Base-by-base conservation (phyloP, 106 monocot species). In the Apostasia ramifera region DNA sequence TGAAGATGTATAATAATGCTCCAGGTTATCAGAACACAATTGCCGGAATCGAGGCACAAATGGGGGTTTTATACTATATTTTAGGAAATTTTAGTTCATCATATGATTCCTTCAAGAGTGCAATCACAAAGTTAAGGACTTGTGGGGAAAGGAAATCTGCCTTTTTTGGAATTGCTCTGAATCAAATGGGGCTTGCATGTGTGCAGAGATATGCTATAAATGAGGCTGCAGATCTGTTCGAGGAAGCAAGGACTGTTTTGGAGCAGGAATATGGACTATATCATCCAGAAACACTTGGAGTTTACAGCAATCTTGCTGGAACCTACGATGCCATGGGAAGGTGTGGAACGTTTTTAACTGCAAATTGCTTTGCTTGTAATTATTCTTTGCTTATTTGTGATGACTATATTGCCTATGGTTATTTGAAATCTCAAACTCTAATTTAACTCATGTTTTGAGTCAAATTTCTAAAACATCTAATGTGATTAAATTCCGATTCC, bases 271-370 rank as follows among this genome's bases (percentile, higher is more conserved):
- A 73, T 45, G 97, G 97, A 12, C 89, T 86, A 3, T 87, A 83
- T 76, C 92, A 97, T 74, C 89, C 89, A 1, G 86, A 92, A 55
- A 97, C 97, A 8, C 80, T 97, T 8, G 97, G 89, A 51, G 89
- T 97, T 14, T 97, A 75, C 53, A 89, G 92, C 81, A 97, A 97
- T 69, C 89, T 97, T 63, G 97, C 97, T 0, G 97, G 92, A 66
- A 85, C 89, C 15, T 97, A 97, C 66, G 97, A 97, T 76, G 97
- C 97, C 44, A 87, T 97, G 84, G 97, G 97, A 78, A 92, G 97
- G 97, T 97, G 83, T 66, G 59, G 2, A 41, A 26, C 39, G 26
- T 26, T 65, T 65, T 13, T 15, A 37, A 65, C 3, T 38, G 8
- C 38, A 13, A n/a, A 11, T 5, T 13, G 42, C 5, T 2, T 44